Base-by-base conservation (phyloP, 768 basidiomycete species). In the Russula lepida region DNA sequence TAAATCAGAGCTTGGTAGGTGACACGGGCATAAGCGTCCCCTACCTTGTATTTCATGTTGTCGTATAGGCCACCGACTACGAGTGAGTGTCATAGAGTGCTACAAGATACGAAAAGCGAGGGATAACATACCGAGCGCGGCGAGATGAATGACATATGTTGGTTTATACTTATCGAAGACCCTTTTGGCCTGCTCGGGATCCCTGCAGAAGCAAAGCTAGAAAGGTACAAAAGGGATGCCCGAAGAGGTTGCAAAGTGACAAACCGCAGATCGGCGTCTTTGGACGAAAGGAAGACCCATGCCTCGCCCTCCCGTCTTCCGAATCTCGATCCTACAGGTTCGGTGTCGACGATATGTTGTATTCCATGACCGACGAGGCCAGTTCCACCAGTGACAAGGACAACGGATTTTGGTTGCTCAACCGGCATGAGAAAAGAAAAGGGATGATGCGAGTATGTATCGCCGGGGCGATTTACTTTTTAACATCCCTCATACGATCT, bases 71-170 rank as follows among this genome's bases (percentile, higher is more conserved):
- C 95, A 5, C 95, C 95, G 56, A 98, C 95, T 92, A 56, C 1
- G 15, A 23, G 59, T 19, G 33, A 53, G 30, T 37, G 53, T 56
- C 32, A 58, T 54, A 32, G 7, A 41, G n/a, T 23, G 41, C 32
- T 6, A 4, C 35, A 8, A 46, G 33, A 50, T 12, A 30, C 32
- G 12, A 13, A 47, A 11, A 63, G 52, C 62, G 35, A 56, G 9
- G 21, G 3, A 25, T 12, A 19, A 69, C 84, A n/a, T 69, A 92
- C 91, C 92, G 44, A 92, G 82, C 6, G 95, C 94, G 37, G 94
- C 95, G 49, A 97, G 84, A 76, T 98, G 95, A 69, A 98, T 97
- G 68, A 98, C 92, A 80, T 95, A 88, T 0, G 92, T 95, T 0
- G 95, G 94, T 69, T 90, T 87, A 76, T 97, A 85, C 74, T 92